Evolutionary conservation across 2,329 filamentous ascomycete species (phyloP).

Genomic region (Nectriaceae sp.): DNA sequence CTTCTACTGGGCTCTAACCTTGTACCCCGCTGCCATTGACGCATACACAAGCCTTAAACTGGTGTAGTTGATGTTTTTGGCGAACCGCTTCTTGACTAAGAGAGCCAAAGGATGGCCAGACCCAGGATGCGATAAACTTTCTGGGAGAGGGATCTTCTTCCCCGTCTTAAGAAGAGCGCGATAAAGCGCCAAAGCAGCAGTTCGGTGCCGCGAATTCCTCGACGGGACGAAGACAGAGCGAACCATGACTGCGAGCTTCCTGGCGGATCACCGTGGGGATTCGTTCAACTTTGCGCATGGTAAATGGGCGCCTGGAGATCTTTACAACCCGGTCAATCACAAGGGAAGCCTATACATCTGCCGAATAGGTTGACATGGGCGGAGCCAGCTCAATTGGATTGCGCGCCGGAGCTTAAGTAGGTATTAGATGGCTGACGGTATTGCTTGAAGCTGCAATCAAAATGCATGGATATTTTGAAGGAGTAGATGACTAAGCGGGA

Average conservation of each 20-base stretch:
- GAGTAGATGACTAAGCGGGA: too few species aligned
- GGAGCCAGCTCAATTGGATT: too few species aligned
- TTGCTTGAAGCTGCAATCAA: too few species aligned
- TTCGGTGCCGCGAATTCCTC: conserved; percentile 53
- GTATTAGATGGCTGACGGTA: too few species aligned
- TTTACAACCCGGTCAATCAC: too few species aligned
- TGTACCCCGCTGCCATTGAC: conserved; percentile 69
- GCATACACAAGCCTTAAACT: conserved; percentile 62
- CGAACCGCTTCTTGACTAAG: conserved; percentile 64
- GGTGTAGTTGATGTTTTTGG: conserved; percentile 57
- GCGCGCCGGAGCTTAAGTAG: too few species aligned
- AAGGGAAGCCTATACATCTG: too few species aligned
- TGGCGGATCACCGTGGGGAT: neutral
- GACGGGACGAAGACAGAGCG: conserved; percentile 46
- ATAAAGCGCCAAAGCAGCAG: conserved; percentile 69
- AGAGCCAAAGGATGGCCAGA: conserved; percentile 50
- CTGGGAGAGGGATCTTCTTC: conserved; percentile 52
- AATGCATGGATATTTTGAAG: too few species aligned
- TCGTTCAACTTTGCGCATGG: conserved; percentile 13
- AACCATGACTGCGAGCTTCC: conserved; percentile 22
- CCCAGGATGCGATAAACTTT: conserved; percentile 37
- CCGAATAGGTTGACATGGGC: too few species aligned
- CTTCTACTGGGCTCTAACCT: conserved; percentile 39
- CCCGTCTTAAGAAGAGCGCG: conserved; percentile 66
- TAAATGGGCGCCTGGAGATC: too few species aligned